Evolutionary conservation across 441 rosid species (phyloP).

Genomic region (Euphorbia schlechtendalii): DNA sequence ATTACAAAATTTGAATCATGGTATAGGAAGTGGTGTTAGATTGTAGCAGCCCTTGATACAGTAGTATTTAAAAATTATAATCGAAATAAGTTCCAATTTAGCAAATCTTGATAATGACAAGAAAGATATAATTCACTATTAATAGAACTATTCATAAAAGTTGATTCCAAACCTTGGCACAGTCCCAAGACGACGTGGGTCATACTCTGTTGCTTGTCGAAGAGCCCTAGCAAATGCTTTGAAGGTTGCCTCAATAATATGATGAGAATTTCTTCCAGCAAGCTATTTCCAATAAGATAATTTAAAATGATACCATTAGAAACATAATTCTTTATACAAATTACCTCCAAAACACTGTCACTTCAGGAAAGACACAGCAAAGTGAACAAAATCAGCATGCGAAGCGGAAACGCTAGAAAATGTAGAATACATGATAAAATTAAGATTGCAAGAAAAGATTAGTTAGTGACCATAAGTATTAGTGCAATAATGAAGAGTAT

Average conservation of each 20-base stretch:
- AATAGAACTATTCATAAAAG: background rate
- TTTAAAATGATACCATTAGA: constrained; percentile 1
- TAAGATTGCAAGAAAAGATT: background rate
- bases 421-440: background rate
- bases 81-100: constrained; percentile 1
- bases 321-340: background rate
- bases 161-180: constrained; percentile 61
- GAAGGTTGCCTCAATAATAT: constrained; percentile 92
- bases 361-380: background rate
- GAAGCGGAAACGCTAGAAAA: constrained; percentile 1
- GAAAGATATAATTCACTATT: background rate
- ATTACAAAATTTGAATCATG: too few relatives aligned
- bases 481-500: background rate
- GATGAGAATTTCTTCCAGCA: constrained; percentile 90
- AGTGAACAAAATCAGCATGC: background rate
- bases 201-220: constrained; percentile 78
- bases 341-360: background rate
- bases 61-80: background rate
- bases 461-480: background rate
- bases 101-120: background rate
- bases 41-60: too few relatives aligned
- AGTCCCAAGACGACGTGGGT: constrained; percentile 73
- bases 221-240: constrained; percentile 97
- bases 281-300: constrained; percentile 43
- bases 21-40: too few relatives aligned